Conservation (phyloP, 169 alveolate species). For the Perkinsus marinus region DNA sequence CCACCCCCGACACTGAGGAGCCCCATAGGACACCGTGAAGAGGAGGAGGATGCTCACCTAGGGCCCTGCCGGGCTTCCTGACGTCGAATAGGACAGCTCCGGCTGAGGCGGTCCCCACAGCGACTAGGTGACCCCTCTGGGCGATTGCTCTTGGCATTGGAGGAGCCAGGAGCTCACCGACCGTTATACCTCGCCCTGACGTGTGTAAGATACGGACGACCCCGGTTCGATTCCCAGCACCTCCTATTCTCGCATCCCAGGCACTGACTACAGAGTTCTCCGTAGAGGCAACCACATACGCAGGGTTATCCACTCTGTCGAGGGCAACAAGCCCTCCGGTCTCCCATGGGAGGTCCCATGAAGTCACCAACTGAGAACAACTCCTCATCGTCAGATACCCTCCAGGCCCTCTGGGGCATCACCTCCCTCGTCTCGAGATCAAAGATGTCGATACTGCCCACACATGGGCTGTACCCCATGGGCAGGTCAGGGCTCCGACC, state of each 20-base stretch:
- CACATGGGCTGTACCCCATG: neutral
- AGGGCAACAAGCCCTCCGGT: neutral
- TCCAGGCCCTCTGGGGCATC: neutral
- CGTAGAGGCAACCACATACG: neutral
- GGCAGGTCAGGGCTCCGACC: neutral
- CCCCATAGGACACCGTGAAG: no score
- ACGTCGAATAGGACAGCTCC: neutral
- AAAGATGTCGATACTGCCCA: neutral
- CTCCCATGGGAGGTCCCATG: neutral
- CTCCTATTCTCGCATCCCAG: neutral
- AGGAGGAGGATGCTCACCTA: neutral
- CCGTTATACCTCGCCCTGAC: neutral
- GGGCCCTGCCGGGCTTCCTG: neutral
- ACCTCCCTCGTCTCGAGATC: neutral
- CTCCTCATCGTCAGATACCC: neutral
- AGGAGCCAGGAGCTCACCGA: neutral
- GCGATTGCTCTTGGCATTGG: neutral
- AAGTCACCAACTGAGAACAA: neutral
- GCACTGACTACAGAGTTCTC: neutral
- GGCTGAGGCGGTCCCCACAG: neutral
- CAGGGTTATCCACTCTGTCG: neutral
- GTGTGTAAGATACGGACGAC: neutral
- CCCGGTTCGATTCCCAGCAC: neutral
- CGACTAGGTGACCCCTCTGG: neutral
- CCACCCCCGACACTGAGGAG: neutral